Evolutionary conservation across 108 stramenopile species (phyloP).

Genomic region (Fragilaria crotonensis): DNA sequence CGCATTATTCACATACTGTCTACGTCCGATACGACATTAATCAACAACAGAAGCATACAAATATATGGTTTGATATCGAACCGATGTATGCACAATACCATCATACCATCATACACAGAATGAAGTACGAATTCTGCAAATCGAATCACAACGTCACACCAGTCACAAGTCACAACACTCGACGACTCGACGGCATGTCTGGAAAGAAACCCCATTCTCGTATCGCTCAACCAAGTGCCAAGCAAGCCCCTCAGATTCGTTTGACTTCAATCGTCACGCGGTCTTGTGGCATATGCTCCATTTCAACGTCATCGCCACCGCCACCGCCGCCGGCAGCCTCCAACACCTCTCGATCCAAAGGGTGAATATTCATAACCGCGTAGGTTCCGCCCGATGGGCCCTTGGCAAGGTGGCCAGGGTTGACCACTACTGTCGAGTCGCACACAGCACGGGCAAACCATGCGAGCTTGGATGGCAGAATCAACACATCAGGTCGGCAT

Average conservation of each 20-base stretch:
- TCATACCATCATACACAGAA: too few relatives aligned
- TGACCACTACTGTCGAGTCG: constrained; percentile 67
- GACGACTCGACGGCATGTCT: too few relatives aligned
- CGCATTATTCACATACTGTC: too few relatives aligned
- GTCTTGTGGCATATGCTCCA: constrained; percentile 39
- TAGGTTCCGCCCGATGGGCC: constrained; percentile 85
- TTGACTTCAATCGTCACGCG: constrained; percentile 70
- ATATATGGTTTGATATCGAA: too few relatives aligned
- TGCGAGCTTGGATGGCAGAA: constrained; percentile 84
- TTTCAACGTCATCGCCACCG: constrained; percentile 31
- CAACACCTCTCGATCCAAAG: constrained; percentile 47
- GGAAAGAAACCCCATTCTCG: too few relatives aligned
- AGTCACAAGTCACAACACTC: too few relatives aligned
- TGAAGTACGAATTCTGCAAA: too few relatives aligned
- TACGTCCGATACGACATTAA: too few relatives aligned
- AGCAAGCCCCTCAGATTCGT: constrained; percentile 37
- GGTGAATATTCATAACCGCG: constrained; percentile 76
- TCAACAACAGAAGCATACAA: too few relatives aligned
- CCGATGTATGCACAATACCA: too few relatives aligned
- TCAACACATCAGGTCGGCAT: constrained; percentile 81
- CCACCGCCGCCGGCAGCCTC: constrained; percentile 40
- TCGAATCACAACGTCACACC: too few relatives aligned
- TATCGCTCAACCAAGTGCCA: too few relatives aligned
- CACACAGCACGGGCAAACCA: constrained; percentile 64
- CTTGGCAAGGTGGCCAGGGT: constrained; percentile 83